A percentile compares a stretch with the other conserved stretches of the same genome.
phyloP scores from a whole-genome alignment of 2,329 filamentous ascomycete species.

The Fusarium armeniacum region DNA sequence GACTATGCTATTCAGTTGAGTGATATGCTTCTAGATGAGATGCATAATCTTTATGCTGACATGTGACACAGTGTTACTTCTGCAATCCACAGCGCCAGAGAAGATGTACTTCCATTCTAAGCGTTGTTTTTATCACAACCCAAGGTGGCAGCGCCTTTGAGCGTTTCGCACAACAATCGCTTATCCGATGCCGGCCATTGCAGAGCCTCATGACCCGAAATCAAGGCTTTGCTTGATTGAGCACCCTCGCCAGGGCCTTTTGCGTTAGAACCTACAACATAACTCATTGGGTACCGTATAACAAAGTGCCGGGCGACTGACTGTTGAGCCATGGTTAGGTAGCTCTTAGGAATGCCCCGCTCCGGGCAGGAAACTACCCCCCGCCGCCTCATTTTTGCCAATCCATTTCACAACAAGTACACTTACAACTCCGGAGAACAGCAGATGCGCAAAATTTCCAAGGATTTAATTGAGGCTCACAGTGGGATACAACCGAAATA shows the following conservation, averaged over 20 bases:
- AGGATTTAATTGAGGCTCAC: neutral
- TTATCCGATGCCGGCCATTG: conserved; percentile 10
- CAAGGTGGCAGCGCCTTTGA: no score
- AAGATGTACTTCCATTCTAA: conserved; percentile 1
- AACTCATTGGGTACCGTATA: neutral
- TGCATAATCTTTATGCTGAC: conserved; percentile 1
- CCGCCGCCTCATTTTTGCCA: conserved; percentile 6
- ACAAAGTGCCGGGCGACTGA: neutral
- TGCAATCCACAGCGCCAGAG: neutral
- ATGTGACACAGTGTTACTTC: neutral
- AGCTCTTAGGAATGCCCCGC: conserved; percentile 19
- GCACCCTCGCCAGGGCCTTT: neutral
- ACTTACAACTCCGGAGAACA: conserved; percentile 7
- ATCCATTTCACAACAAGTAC: neutral
- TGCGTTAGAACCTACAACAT: neutral
- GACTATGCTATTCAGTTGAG: neutral
- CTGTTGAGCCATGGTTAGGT: neutral
- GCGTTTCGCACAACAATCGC: neutral
- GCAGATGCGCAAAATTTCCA: conserved; percentile 1
- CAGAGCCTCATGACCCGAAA: conserved; percentile 15
- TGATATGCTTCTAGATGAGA: conserved; percentile 4
- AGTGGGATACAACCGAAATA: neutral
- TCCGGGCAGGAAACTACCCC: neutral
- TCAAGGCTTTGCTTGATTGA: neutral
- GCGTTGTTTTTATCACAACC: neutral